Percentiles rank a stretch among this genome's conserved stretches.
Conservation (phyloP, 176 grass and related monocot species). For the Carex pumila region DNA sequence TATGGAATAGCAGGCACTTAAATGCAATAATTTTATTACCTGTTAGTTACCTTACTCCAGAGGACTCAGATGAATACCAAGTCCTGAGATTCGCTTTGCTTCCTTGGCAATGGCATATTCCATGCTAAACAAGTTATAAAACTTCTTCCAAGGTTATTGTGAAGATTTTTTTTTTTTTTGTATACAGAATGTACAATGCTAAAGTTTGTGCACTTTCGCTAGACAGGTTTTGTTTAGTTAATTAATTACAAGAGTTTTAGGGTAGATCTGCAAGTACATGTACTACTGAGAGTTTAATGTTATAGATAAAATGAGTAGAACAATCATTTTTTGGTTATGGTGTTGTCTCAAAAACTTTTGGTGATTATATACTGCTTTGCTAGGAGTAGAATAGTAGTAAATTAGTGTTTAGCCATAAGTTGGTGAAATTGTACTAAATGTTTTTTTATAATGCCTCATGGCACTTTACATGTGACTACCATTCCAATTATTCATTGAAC, state of each 20-base stretch:
- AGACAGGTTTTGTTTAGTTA: too few species aligned
- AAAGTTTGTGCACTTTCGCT: not conserved
- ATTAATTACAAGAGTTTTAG: not conserved
- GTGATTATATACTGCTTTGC: not conserved
- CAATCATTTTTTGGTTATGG: not conserved
- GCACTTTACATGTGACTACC: too few species aligned
- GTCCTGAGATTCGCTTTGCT: not conserved
- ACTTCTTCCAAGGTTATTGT: not conserved
- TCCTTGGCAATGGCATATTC: not conserved
- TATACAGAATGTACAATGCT: not conserved
- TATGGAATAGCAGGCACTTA: not conserved
- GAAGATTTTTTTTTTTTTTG: not conserved
- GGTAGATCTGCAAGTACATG: not conserved
- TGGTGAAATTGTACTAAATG: not conserved
- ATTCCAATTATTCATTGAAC: not conserved
- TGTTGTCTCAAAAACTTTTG: not conserved
- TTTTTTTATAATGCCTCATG: too few species aligned
- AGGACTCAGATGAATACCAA: not conserved
- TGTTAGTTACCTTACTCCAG: not conserved
- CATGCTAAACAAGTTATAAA: not conserved
- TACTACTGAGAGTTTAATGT: not conserved
- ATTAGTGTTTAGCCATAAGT: too few species aligned
- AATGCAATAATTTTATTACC: not conserved
- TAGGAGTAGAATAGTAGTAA: not conserved
- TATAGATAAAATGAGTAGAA: not conserved